phyloP scores from a whole-genome alignment of 352 stramenopile species.

The Phytophthora litchii region DNA sequence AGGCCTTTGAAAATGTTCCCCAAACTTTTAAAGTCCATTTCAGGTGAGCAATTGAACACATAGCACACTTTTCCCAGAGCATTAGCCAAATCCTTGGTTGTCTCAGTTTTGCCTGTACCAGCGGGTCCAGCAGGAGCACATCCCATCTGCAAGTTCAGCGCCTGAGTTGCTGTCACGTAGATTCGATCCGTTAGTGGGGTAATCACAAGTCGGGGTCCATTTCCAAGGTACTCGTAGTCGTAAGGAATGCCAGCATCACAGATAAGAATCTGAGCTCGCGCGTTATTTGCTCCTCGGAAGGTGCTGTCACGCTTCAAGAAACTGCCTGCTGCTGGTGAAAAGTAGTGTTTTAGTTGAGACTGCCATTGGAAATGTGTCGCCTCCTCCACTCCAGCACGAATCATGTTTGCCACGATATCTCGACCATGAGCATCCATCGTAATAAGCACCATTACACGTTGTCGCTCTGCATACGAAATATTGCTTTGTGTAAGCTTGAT shows the following conservation, averaged over 20 bases:
- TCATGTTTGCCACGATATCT: conserved; percentile 97
- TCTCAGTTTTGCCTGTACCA: conserved; percentile 95
- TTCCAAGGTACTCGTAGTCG: conserved; percentile 97
- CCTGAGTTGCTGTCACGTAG: conserved; percentile 96
- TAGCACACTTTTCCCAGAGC: conserved; percentile 96
- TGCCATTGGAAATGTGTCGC: conserved; percentile 94
- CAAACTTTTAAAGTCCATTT: conserved; percentile 96
- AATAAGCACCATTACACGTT: conserved; percentile 96
- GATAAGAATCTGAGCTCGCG: conserved; percentile 89
- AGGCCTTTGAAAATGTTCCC: conserved; percentile 98
- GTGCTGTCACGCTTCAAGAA: conserved; percentile 92
- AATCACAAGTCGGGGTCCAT: conserved; percentile 94
- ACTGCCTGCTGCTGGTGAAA: conserved; percentile 85
- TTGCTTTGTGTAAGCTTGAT: conserved; percentile 93
- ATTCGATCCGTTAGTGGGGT: conserved; percentile 96
- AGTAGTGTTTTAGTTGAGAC: conserved; percentile 96
- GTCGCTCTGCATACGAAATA: conserved; percentile 92
- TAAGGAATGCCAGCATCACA: conserved; percentile 95
- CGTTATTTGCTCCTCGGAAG: conserved; percentile 83
- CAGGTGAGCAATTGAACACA: conserved; percentile 95
- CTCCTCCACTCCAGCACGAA: conserved; percentile 87
- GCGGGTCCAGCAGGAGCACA: conserved; percentile 83
- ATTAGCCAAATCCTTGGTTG: conserved; percentile 95
- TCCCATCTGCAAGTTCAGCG: conserved; percentile 93
- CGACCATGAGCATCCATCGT: conserved; percentile 95